Base-by-base conservation (phyloP, 1,139 yeast species). In the Suhomyces atakaporum region DNA sequence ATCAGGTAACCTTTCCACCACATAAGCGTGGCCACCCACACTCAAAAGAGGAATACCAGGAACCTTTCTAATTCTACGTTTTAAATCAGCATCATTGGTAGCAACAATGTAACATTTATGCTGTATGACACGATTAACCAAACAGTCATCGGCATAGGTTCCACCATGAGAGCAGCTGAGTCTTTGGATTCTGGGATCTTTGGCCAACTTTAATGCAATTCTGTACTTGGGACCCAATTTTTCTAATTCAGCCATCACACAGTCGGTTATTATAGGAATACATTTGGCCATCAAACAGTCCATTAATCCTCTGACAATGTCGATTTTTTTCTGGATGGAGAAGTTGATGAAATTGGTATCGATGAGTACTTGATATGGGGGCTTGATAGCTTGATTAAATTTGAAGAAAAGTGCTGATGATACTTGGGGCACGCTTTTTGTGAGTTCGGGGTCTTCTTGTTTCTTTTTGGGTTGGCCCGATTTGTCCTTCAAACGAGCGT, bases 1-100 rank as follows among this genome's bases (percentile, higher is more conserved):
- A 58, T 90, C 97, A 1, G 98, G 98, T 39, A 92, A 75, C 57
- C 97, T 77, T 62, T 92, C 98, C 47, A 92, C 84, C 27, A 86
- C 96, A 60, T 90, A 92, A 2, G 89, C 71, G 58, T 88, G 96
- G 3, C 86, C 86, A 31, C 97, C 98, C 12, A 92, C 98, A 61
- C 96, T 88, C 92, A 92, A 80, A 30, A 92, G 72, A 8, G 98
- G 98, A 44, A 92, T 86, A 53, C 98, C 98, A 1, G 97, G 98
- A 11, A 92, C 89, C 63, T 92, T 92, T 65, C 98, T 78, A 27
- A 92, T 77, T 60, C 98, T 77, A 56, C 97, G 80, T 61, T 92
- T 92, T 57, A 92, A 70, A 53, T 92, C 97, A n/a, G 96, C 97
- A 81, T 92, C 98, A 62, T 92, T 92, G 1, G 97, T 90, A 29